Evolutionary conservation across 345 rosid genomes (phyloP).

Genomic region (Lumnitzera racemosa): DNA sequence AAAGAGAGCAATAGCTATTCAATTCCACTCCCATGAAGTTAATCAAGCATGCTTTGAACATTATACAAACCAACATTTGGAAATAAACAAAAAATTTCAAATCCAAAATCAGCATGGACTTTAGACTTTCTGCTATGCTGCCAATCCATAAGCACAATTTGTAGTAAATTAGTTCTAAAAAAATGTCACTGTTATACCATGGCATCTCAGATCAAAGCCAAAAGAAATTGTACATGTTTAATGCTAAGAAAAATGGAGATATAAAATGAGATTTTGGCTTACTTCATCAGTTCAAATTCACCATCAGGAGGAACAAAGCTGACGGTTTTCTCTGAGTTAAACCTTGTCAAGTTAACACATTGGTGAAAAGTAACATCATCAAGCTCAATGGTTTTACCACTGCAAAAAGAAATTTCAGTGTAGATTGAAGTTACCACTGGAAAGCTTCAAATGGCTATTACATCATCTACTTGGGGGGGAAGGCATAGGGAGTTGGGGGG

Average conservation of each 20-base stretch:
- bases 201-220: no score
- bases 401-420: conserved; percentile 7
- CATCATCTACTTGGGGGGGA: no score
- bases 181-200: not conserved
- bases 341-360: conserved; percentile 95
- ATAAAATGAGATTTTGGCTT: conserved; percentile 24
- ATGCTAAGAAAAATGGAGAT: not conserved
- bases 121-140: no score
- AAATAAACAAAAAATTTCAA: no score
- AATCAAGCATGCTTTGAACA: no score
- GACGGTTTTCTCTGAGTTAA: conserved; percentile 96
- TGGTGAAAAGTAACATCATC: conserved; percentile 99
- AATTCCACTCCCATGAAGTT: no score
- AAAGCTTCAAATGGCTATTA: not conserved
- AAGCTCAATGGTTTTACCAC: conserved; percentile 85
- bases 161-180: not conserved
- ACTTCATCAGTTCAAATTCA: conserved; percentile 99
- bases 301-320: conserved; percentile 99
- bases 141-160: no score
- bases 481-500: no score
- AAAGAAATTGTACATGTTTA: no score
- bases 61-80: no score
- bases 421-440: not conserved
- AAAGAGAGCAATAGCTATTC: no score
- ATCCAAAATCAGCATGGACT: no score